Conservation (phyloP, 1,284 basidiomycete species). For the Ceratobasidium sp. region DNA sequence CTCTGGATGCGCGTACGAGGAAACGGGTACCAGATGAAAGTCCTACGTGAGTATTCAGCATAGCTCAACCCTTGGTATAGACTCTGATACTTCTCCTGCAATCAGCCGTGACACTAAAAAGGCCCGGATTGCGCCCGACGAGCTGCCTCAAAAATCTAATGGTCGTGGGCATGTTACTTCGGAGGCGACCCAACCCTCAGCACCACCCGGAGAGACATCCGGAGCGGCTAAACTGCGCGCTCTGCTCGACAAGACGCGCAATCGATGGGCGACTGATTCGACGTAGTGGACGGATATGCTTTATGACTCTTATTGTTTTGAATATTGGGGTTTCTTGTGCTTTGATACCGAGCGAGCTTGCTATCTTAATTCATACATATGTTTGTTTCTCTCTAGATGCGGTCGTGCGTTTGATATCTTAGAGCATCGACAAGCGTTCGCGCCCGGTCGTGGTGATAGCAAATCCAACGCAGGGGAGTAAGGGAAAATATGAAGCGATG, state of each 20-base stretch:
- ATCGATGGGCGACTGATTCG: constrained; percentile 30
- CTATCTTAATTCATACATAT: too few species aligned
- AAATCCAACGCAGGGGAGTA: too few species aligned
- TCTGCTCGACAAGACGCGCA: constrained; percentile 32
- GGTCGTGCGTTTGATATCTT: too few species aligned
- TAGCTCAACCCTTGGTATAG: not conserved
- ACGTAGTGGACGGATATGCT: constrained; percentile 14
- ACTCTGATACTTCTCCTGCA: not conserved
- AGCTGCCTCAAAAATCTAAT: not conserved
- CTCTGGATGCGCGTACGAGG: constrained; percentile 33
- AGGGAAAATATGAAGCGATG: too few species aligned
- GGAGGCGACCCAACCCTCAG: not conserved
- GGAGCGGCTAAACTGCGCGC: constrained; percentile 36
- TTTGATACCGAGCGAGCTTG: not conserved
- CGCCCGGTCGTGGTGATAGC: too few species aligned
- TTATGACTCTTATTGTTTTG: constrained; percentile 10
- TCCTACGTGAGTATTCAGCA: constrained; percentile 33
- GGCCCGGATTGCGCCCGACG: not conserved
- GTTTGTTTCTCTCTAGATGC: too few species aligned
- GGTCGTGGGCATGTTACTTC: constrained; percentile 6
- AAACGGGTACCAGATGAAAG: constrained; percentile 25
- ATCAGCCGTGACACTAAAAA: constrained; percentile 33
- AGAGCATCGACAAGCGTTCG: too few species aligned
- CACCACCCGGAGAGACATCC: constrained; percentile 8
- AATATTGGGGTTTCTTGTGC: constrained; percentile 1